Evolutionary conservation across 768 basidiomycete species (phyloP), one percentile per base, ranked within the genome.

Genomic region (Lentinula boryana): DNA sequence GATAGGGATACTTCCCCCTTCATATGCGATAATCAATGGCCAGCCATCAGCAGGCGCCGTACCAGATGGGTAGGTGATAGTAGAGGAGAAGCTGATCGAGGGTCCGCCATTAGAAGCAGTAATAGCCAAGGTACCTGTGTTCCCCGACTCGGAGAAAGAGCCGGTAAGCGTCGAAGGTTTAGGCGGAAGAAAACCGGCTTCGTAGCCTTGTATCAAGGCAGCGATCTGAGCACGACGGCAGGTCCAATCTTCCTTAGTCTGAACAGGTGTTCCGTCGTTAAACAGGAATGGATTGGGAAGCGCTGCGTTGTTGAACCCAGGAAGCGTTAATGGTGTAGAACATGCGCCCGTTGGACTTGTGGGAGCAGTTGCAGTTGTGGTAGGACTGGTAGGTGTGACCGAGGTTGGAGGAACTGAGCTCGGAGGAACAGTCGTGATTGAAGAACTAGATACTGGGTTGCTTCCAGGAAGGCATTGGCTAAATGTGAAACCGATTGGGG

Each of bases 271-370:
- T 5, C 83, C 83, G 62, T 75, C 71, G 32, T 75, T 66, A 69
- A 83, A 83, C 2, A 73, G 72, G 76, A 86, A 86, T 1, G 84
- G 84, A 65, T 84, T 76, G 8, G 80, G 81, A 15, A 85, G 76
- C 58, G 74, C 76, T 55, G 75, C 60, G 64, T 78, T 77, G 62
- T 72, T 74, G 21, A 74, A 72, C 23, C 64, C 36, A 23, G 74
- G 62, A 63, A 75, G 75, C 16, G 60, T 60, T 13, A 61, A 63
- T 31, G 69, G 65, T 12, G 63, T 58, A 8, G 60, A 48, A 10
- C 60, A 44, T 21, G 31, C 60, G 41, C 18, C 21, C 9, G 21
- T 21, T 23, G 46, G 46, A 21, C 21, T 23, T 9, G 46, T 6
- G 21, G 46, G 46, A 48, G 46, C 46, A 48, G 46, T 48, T 23